A percentile compares a stretch with the other conserved stretches of the same genome.
These are phyloP conservation scores for Caryopteris hybrid DNA, from an alignment of 305 asterid species.

Conservation along the genomic window DNA sequence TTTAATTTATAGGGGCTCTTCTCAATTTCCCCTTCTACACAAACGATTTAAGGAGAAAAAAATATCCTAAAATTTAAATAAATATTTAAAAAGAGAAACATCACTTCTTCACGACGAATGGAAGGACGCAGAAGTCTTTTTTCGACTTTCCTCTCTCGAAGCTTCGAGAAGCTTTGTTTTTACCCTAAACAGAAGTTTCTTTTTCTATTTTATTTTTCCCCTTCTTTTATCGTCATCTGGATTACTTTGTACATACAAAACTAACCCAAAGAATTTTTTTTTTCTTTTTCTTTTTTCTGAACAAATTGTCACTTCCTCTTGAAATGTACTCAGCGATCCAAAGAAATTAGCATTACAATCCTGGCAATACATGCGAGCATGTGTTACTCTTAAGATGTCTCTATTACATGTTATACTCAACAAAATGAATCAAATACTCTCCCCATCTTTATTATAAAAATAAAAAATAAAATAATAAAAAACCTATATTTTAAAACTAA, in stretches of 20 bases:
- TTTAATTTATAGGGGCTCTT: background rate
- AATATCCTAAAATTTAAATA: background rate
- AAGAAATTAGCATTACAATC: conserved; percentile 48
- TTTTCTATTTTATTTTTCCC: no score
- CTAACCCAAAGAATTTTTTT: background rate
- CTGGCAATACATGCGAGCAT: conserved; percentile 25
- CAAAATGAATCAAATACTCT: no score
- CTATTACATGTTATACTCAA: no score
- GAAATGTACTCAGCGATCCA: conserved; percentile 44
- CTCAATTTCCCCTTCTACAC: background rate
- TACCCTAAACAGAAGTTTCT: background rate
- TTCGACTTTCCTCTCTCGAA: background rate
- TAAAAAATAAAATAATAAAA: no score
- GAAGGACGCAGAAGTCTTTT: conserved; percentile 20
- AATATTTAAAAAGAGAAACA: background rate
- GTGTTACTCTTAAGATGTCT: background rate
- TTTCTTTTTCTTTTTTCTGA: background rate
- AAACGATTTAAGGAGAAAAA: background rate
- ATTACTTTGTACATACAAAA: conserved; percentile 1
- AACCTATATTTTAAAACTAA: no score
- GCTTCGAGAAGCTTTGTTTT: conserved; percentile 10
- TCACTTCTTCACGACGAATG: conserved; percentile 10
- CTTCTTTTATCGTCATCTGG: background rate
- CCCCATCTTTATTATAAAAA: no score
- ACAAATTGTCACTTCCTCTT: conserved; percentile 18